phyloP scores from a whole-genome alignment of 495 filamentous ascomycete genomes.

The Xylaria grammica region DNA sequence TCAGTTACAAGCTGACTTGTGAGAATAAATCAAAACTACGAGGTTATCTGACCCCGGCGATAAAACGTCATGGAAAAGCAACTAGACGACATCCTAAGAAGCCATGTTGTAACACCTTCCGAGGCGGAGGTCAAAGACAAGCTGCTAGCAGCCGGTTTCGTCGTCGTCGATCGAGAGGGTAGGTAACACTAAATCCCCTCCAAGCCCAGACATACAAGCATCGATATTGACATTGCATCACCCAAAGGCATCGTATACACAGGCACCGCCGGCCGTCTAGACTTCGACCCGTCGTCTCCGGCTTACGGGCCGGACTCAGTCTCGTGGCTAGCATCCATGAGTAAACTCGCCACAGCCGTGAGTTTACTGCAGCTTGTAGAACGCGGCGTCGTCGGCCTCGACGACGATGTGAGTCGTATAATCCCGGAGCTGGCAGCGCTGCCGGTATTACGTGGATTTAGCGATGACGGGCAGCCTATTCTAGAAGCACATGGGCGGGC shows the following conservation, averaged over 20 bases:
- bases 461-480: slow-evolving; percentile 29
- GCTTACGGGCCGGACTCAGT: slow-evolving; percentile 30
- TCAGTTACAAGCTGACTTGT: no score
- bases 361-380: slow-evolving; percentile 44
- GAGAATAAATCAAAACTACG: neutral
- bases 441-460: slow-evolving; percentile 36
- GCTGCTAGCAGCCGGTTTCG: slow-evolving; percentile 5
- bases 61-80: neutral
- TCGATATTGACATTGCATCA: neutral
- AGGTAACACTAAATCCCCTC: neutral
- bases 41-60: no score
- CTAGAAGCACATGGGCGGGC: slow-evolving; percentile 28
- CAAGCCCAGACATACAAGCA: neutral
- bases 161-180: slow-evolving; percentile 2
- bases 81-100: neutral
- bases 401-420: slow-evolving; percentile 35
- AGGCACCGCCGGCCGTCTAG: neutral
- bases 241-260: slow-evolving; percentile 1
- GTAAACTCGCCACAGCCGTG: slow-evolving; percentile 44
- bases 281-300: slow-evolving; percentile 16
- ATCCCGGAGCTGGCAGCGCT: slow-evolving; percentile 41
- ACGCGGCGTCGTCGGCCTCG: slow-evolving; percentile 38
- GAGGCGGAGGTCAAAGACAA: neutral
- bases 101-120: neutral
- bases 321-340: slow-evolving; percentile 40